Conservation (phyloP, 1,284 basidiomycete species). For the Cryptococcus sp. region DNA sequence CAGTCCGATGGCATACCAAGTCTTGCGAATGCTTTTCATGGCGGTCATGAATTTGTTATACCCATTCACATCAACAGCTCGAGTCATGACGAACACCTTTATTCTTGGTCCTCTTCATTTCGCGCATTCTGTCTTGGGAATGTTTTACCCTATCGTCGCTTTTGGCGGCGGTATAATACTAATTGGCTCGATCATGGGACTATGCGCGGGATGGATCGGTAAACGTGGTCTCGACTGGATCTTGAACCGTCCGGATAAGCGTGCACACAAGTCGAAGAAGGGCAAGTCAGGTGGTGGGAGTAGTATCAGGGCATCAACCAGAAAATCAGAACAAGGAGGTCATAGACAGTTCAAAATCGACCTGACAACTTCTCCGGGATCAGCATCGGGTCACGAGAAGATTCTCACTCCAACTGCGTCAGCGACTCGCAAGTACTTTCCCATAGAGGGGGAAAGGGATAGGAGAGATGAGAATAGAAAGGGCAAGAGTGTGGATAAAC, state of each 20-base stretch:
- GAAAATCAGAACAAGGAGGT: no score
- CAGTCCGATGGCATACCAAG: conserved; percentile 28
- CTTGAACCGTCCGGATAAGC: background rate
- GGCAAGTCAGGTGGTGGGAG: no score
- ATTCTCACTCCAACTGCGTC: no score
- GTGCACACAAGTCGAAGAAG: no score
- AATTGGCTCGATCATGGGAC: conserved; percentile 33
- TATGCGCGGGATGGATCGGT: conserved; percentile 33
- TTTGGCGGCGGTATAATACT: conserved; percentile 39
- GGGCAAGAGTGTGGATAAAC: no score
- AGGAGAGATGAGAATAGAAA: no score
- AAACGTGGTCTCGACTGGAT: conserved; percentile 17
- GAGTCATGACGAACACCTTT: conserved; percentile 27
- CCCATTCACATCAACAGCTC: conserved; percentile 28
- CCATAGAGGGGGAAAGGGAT: no score
- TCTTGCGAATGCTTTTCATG: conserved; percentile 17
- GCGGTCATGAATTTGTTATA: conserved; percentile 27
- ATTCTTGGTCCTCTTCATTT: conserved; percentile 25
- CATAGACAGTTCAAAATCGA: no score
- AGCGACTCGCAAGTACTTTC: no score
- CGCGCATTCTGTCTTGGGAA: conserved; percentile 16
- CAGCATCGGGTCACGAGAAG: no score
- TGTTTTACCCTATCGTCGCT: conserved; percentile 36
- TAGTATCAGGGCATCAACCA: no score
- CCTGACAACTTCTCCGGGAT: no score